These are phyloP conservation scores for Myochromella boudieri DNA, from an alignment of 768 basidiomycete species.

Conservation along the genomic window DNA sequence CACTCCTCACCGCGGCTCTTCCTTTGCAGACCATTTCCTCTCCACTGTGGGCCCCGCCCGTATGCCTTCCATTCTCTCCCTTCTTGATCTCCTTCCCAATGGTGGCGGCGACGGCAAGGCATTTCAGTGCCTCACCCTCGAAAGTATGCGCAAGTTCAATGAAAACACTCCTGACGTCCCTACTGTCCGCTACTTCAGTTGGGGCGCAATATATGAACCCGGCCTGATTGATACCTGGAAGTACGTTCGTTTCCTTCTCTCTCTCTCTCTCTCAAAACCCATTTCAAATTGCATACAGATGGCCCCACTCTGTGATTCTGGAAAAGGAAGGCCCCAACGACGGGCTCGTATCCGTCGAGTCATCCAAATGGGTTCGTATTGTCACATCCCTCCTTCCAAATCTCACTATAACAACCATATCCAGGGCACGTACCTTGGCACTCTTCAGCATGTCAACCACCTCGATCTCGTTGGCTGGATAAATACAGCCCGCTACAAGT, in stretches of 20 bases:
- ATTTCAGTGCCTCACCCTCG: slow-evolving; percentile 83
- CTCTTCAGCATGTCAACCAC: slow-evolving; percentile 87
- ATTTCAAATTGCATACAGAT: slow-evolving; percentile 31
- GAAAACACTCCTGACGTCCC: slow-evolving; percentile 77
- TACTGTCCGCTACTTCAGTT: slow-evolving; percentile 87
- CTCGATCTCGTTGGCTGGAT: slow-evolving; percentile 94
- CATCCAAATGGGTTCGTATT: slow-evolving; percentile 76
- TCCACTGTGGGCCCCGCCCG: slow-evolving; percentile 63
- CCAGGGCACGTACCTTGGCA: slow-evolving; percentile 93
- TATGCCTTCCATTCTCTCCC: slow-evolving; percentile 67
- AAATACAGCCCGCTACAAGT: slow-evolving; percentile 84
- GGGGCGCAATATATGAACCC: slow-evolving; percentile 91
- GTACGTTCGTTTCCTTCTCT: slow-evolving; percentile 26
- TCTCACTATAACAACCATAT: slow-evolving; percentile 1
- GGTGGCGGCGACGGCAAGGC: slow-evolving; percentile 95
- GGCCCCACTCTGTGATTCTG: slow-evolving; percentile 77
- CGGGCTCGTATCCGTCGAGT: slow-evolving; percentile 86
- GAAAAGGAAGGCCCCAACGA: slow-evolving; percentile 93
- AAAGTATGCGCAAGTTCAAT: slow-evolving; percentile 89
- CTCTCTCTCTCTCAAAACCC: neutral
- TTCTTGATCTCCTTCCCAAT: slow-evolving; percentile 84
- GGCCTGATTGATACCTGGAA: slow-evolving; percentile 91
- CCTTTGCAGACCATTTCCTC: slow-evolving; percentile 91
- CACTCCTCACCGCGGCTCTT: slow-evolving; percentile 91
- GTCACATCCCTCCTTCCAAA: neutral